These are phyloP conservation scores for Nakataea oryzae DNA, from an alignment of 2,329 filamentous ascomycete species.

Conservation along the genomic window DNA sequence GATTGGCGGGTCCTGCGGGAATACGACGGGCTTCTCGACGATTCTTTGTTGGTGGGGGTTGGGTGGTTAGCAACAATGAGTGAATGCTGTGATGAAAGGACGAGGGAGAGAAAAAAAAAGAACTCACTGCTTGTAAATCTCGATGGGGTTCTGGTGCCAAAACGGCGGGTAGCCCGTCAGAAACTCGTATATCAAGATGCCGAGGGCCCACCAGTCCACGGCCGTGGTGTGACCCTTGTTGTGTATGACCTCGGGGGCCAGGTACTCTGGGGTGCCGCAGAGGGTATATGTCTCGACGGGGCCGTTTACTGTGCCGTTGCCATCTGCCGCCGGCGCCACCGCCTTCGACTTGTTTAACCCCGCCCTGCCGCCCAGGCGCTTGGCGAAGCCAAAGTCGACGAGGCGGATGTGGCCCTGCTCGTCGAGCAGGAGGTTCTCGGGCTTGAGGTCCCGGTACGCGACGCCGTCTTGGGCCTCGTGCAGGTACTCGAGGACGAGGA, in stretches of 20 bases:
- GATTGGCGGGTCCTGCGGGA: conserved; percentile 56
- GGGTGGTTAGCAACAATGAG: not conserved
- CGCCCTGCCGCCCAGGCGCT: conserved; percentile 54
- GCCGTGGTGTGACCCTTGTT: conserved; percentile 69
- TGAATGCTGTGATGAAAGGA: conserved; percentile 9
- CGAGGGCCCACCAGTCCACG: conserved; percentile 82
- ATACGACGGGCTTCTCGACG: conserved; percentile 66
- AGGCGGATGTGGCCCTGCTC: conserved; percentile 70
- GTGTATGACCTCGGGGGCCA: conserved; percentile 75
- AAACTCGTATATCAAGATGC: conserved; percentile 77
- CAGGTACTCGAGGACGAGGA: conserved; percentile 69
- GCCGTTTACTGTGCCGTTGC: not conserved
- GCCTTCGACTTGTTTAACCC: conserved; percentile 14
- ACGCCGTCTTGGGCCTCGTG: conserved; percentile 70
- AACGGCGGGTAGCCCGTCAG: conserved; percentile 78
- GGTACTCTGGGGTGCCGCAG: conserved; percentile 75
- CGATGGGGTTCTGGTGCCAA: conserved; percentile 78
- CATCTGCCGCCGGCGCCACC: conserved; percentile 11
- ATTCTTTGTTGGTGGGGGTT: conserved; percentile 40
- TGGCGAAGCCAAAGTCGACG: conserved; percentile 79
- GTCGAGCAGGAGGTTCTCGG: conserved; percentile 73
- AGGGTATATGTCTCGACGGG: conserved; percentile 68
- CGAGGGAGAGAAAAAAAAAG: not conserved
- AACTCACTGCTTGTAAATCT: conserved; percentile 69
- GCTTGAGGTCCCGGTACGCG: conserved; percentile 74